phyloP scores from a whole-genome alignment of 78 protist genomes.

The Blattamonas nauphoetae region DNA sequence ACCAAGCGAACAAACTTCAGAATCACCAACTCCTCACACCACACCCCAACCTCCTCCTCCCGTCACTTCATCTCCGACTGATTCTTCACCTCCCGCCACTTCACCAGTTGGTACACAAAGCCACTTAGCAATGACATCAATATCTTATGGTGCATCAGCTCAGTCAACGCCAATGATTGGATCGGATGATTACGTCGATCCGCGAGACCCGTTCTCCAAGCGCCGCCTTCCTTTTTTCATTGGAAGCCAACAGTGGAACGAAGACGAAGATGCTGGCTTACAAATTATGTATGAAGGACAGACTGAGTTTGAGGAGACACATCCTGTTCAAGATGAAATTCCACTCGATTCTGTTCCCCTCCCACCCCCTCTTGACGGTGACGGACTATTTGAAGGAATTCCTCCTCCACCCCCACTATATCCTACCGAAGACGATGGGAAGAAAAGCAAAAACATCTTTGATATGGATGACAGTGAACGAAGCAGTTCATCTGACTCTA shows the following conservation, averaged over 20 bases:
- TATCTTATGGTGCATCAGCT: no score
- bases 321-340: background rate
- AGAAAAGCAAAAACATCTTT: no score
- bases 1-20: background rate
- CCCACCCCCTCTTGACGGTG: no score
- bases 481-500: background rate
- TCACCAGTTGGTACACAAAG: no score
- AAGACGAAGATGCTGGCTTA: background rate
- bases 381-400: no score
- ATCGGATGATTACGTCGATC: background rate
- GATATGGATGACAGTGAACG: background rate
- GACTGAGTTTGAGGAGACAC: background rate
- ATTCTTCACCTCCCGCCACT: no score
- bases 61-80: no score
- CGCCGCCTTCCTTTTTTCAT: background rate
- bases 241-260: background rate
- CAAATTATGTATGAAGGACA: background rate
- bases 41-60: no score
- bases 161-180: no score
- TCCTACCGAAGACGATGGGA: no score
- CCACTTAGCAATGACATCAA: no score
- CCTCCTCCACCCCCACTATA: background rate
- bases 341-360: background rate
- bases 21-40: background rate
- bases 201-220: background rate